Evolutionary conservation across 1,139 yeast species (phyloP), one percentile per base, ranked within the genome.

Genomic region (Debaryomycetaceae sp.): DNA sequence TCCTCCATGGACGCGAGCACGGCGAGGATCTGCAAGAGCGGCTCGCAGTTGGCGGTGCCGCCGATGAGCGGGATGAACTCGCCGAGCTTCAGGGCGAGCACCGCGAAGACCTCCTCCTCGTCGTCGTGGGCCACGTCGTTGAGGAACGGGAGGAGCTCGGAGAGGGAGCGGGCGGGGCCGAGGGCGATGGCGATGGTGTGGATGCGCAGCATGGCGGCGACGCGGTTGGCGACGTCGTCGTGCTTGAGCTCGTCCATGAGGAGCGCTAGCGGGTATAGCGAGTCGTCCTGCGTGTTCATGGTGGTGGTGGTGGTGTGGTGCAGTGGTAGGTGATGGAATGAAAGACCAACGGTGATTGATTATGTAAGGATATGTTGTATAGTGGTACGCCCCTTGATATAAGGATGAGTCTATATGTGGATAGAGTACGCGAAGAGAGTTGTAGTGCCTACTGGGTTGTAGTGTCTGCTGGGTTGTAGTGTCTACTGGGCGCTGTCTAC

Each of bases 21-120:
- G 43, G 90, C 87, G 49, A 92, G 68, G n/a, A 87, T 82, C 27
- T 90, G 87, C 37, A 92, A 67, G 42, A 92, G 62, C 12, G 80
- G 68, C 37, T 81, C 75, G 26, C 90, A 82, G 53, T 77, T 67
- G 41, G 77, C 73, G 28, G 78, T 66, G 20, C 98, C 98, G 25
- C 98, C 98, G 35, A 92, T 75, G 38, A 61, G 48, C 4, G 95
- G 94, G 23, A 87, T 73, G 50, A 92, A 90, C 33, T 73, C 73
- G 25, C 95, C 95, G 42, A 92, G 61, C 58, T 87, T 90, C 41
- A 80, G 82, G 3, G 97, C 97, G 41, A 92, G 68, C 13, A 86
- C 92, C 1, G 96, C 85, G 54, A 90, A 78, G 6, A 92, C 95
- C 55, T 92, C 99, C 53, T 92, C 99, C 55, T 92, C 98, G 51